Percentiles rank a stretch among this genome's conserved stretches.
Evolutionary conservation across 441 rosid genomes (phyloP).

Genomic region (Biscutella laevigata): DNA sequence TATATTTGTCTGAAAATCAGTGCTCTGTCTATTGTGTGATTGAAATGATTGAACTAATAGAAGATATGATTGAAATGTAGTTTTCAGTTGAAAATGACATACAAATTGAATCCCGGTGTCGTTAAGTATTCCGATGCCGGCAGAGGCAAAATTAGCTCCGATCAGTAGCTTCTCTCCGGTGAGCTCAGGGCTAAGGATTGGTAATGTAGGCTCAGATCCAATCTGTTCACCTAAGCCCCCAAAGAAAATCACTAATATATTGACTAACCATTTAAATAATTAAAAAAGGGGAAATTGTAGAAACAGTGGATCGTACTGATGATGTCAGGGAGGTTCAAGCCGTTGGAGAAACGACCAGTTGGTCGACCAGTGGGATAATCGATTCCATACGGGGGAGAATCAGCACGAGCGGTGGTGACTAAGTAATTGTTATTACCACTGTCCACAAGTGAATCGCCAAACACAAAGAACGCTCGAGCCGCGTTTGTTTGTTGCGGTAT

Average conservation of each 20-base stretch:
- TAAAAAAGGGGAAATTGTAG: neutral
- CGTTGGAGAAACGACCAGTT: conserved; percentile 62
- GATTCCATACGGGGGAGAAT: conserved; percentile 45
- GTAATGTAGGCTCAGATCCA: conserved; percentile 43
- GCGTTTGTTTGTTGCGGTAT: conserved; percentile 20
- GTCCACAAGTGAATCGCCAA: conserved; percentile 56
- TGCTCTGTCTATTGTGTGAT: no score
- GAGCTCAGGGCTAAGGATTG: conserved; percentile 53
- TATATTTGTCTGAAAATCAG: no score
- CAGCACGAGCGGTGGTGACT: conserved; percentile 49
- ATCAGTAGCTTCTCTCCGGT: conserved; percentile 38
- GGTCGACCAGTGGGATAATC: conserved; percentile 45
- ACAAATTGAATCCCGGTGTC: conserved; percentile 65
- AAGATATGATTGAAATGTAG: no score
- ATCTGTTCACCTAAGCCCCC: conserved; percentile 33
- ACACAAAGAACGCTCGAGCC: conserved; percentile 45
- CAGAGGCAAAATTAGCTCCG: conserved; percentile 68
- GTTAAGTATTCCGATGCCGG: conserved; percentile 57
- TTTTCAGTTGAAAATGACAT: conserved; percentile 16
- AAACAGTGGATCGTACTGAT: conserved; percentile 27
- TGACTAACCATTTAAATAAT: neutral
- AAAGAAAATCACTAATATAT: neutral
- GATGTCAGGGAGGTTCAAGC: conserved; percentile 55
- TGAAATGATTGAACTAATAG: no score
- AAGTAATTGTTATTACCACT: conserved; percentile 53